Evolutionary conservation across 495 filamentous ascomycete genomes (phyloP).

Genomic region (Neurospora sp.): DNA sequence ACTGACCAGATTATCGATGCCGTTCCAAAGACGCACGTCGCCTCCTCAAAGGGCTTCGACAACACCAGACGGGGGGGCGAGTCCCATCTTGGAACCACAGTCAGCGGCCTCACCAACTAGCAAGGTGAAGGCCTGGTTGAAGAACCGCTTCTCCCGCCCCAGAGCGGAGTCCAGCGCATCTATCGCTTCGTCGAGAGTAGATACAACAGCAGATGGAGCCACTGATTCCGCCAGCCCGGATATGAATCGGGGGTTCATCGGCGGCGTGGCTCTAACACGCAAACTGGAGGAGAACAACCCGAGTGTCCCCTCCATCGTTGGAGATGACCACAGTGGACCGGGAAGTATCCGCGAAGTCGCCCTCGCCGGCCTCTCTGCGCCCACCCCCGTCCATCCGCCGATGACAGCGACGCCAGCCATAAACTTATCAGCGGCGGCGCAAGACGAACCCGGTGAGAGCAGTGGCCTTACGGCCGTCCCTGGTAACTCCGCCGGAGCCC

Average conservation of each 20-base stretch:
- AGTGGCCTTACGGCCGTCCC: neutral
- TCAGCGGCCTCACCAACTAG: constrained; percentile 16
- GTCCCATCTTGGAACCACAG: constrained; percentile 3
- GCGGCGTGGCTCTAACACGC: constrained; percentile 31
- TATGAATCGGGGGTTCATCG: constrained; percentile 32
- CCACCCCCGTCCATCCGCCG: constrained; percentile 11
- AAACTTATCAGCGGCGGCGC: neutral
- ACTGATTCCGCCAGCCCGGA: neutral
- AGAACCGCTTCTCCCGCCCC: constrained; percentile 39
- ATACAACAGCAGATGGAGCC: neutral
- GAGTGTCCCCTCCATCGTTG: constrained; percentile 23
- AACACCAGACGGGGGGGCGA: neutral
- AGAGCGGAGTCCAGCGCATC: constrained; percentile 17
- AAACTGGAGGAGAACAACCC: constrained; percentile 21
- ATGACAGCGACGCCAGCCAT: neutral
- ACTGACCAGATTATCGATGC: neutral
- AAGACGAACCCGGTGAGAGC: constrained; percentile 8
- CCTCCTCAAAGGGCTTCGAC: constrained; percentile 10
- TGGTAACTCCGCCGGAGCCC: neutral
- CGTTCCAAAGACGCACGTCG: constrained; percentile 6
- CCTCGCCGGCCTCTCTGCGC: constrained; percentile 32
- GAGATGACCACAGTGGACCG: constrained; percentile 12
- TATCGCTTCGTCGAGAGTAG: neutral
- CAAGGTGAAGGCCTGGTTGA: constrained; percentile 52
- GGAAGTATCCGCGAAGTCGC: constrained; percentile 41